phyloP scores from a whole-genome alignment of 805 yeast species.

The Kregervanrija delftensis region DNA sequence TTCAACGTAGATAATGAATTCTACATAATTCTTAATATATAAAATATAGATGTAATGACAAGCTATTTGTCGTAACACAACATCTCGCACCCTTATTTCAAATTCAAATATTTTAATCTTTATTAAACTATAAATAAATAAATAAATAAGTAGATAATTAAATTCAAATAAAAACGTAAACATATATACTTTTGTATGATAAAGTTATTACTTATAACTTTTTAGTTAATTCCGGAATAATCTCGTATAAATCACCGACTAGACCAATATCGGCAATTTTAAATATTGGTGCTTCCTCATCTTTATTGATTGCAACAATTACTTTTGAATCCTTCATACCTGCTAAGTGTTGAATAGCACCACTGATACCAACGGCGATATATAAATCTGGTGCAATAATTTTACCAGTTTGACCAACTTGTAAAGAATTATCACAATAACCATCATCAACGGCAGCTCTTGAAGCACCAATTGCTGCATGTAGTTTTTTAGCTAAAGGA shows the following conservation, averaged over 20 bases:
- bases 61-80: too few species aligned
- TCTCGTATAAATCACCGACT: constrained; percentile 81
- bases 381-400: constrained; percentile 95
- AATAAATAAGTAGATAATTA: too few species aligned
- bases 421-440: constrained; percentile 90
- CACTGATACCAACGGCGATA: constrained; percentile 89
- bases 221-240: constrained; percentile 84
- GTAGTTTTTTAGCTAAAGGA: constrained; percentile 78
- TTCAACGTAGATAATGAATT: too few species aligned
- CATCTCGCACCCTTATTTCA: too few species aligned
- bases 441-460: constrained; percentile 98
- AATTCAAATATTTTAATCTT: too few species aligned
- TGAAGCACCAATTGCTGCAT: constrained; percentile 96
- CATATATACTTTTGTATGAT: too few species aligned
- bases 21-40: too few species aligned
- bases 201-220: constrained; percentile 38
- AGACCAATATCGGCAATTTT: constrained; percentile 85
- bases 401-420: constrained; percentile 97
- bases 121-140: too few species aligned
- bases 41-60: too few species aligned
- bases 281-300: constrained; percentile 90
- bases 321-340: constrained; percentile 97
- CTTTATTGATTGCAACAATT: constrained; percentile 92
- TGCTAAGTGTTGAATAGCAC: constrained; percentile 97
- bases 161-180: too few species aligned